phyloP scores from a whole-genome alignment of 225 moss, liverwort and hornwort species.

The Sphagnum tenellum region DNA sequence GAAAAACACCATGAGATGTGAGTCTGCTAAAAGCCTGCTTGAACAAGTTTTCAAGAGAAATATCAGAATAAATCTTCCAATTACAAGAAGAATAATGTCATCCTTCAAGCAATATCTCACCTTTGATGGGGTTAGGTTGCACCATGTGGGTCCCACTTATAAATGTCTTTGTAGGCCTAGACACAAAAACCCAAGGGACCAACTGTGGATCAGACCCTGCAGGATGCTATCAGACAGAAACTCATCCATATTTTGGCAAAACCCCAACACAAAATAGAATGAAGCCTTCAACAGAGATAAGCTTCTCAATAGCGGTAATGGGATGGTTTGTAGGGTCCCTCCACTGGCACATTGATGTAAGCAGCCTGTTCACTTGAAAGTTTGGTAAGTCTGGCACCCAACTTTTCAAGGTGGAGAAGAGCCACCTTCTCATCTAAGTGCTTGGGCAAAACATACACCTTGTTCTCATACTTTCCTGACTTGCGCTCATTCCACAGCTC shows the following conservation, averaged over 20 bases:
- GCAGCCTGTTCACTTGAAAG: slow-evolving; percentile 47
- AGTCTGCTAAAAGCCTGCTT: no score
- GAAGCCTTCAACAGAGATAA: no score
- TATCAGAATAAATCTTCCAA: no score
- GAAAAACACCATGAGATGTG: no score
- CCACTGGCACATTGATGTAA: slow-evolving; percentile 78
- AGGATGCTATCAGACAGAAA: slow-evolving; percentile 4
- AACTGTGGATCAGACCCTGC: not conserved
- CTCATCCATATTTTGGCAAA: slow-evolving; percentile 4
- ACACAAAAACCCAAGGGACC: not conserved
- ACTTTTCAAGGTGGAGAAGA: slow-evolving; percentile 60
- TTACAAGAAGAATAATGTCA: no score
- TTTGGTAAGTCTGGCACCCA: slow-evolving; percentile 78
- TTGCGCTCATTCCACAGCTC: slow-evolving; percentile 96
- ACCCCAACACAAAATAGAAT: not conserved
- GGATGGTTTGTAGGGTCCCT: slow-evolving; percentile 73
- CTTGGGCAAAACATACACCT: slow-evolving; percentile 94
- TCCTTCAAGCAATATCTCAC: no score
- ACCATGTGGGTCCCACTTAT: no score
- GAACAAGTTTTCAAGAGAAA: no score
- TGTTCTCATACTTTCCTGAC: slow-evolving; percentile 91
- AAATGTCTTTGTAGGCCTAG: no score
- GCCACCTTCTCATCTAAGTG: slow-evolving; percentile 97
- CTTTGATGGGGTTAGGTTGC: no score
- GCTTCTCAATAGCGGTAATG: slow-evolving; percentile 70